Conservation (phyloP, 805 yeast species). For the Saccharomyces cerevisiae region DNA sequence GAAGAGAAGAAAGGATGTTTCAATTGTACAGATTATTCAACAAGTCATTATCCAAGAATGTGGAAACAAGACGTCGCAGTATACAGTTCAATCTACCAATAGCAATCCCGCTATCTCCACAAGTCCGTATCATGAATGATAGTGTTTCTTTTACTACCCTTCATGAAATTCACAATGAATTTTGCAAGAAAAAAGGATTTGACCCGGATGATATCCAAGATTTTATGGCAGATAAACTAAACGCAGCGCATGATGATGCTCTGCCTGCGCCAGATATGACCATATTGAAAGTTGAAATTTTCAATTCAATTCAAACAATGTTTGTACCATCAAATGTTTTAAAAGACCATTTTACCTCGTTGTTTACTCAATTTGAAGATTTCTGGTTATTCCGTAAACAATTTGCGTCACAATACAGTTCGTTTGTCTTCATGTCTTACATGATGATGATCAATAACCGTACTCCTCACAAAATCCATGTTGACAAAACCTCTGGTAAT, state of each 20-base stretch:
- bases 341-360: constrained; percentile 63
- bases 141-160: constrained; percentile 61
- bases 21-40: constrained; percentile 87
- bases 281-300: constrained; percentile 82
- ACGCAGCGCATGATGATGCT: constrained; percentile 89
- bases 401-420: constrained; percentile 89
- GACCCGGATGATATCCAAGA: constrained; percentile 86
- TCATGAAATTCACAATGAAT: constrained; percentile 80
- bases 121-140: constrained; percentile 85
- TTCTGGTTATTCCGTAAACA: constrained; percentile 96
- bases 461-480: constrained; percentile 86
- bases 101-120: constrained; percentile 92
- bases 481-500: constrained; percentile 73
- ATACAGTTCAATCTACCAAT: constrained; percentile 80
- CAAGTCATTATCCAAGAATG: constrained; percentile 68
- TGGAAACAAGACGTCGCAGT: constrained; percentile 80
- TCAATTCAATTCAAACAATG: constrained; percentile 80
- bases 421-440: constrained; percentile 84
- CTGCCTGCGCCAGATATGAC: constrained; percentile 87
- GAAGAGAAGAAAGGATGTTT: constrained; percentile 91
- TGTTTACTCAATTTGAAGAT: constrained; percentile 76
- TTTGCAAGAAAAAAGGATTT: constrained; percentile 63
- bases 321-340: constrained; percentile 79
- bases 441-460: constrained; percentile 90
- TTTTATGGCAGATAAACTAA: constrained; percentile 72